These are phyloP conservation scores for Apiospora kogelbergensis DNA, from an alignment of 2,329 filamentous ascomycete genomes.

Conservation along the genomic window DNA sequence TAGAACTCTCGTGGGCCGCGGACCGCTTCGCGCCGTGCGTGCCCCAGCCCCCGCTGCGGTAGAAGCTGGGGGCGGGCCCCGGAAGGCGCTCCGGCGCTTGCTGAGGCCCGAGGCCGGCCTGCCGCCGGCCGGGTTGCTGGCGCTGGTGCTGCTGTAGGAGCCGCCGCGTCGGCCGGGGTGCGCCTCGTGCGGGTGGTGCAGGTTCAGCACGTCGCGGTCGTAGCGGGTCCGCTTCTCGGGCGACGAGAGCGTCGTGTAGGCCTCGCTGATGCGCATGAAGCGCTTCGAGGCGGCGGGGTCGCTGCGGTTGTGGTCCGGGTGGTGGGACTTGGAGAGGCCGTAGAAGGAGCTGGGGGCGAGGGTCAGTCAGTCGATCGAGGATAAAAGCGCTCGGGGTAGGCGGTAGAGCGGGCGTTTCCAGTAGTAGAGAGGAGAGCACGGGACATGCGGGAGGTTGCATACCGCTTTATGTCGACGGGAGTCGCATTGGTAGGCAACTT, in stretches of 20 bases:
- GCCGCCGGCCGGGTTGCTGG: constrained; percentile 64
- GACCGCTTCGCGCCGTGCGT: constrained; percentile 58
- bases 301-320: constrained; percentile 84
- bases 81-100: constrained; percentile 72
- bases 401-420: not conserved
- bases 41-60: constrained; percentile 78
- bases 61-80: constrained; percentile 91
- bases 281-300: constrained; percentile 71
- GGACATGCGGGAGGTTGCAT: constrained; percentile 3
- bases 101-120: constrained; percentile 81
- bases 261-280: constrained; percentile 82
- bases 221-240: constrained; percentile 75
- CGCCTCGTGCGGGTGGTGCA: constrained; percentile 26
- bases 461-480: constrained; percentile 82
- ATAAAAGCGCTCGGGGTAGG: not conserved
- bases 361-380: not conserved
- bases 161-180: constrained; percentile 31
- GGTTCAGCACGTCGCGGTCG: constrained; percentile 66
- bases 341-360: constrained; percentile 70
- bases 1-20: constrained; percentile 48
- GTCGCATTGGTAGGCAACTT: constrained; percentile 70
- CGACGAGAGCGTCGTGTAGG: constrained; percentile 75
- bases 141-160: constrained; percentile 57
- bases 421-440: not conserved
- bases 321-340: constrained; percentile 83